These are phyloP conservation scores for Cucumis sativus DNA, from an alignment of 306 rosid genomes.

Conservation along the genomic window DNA sequence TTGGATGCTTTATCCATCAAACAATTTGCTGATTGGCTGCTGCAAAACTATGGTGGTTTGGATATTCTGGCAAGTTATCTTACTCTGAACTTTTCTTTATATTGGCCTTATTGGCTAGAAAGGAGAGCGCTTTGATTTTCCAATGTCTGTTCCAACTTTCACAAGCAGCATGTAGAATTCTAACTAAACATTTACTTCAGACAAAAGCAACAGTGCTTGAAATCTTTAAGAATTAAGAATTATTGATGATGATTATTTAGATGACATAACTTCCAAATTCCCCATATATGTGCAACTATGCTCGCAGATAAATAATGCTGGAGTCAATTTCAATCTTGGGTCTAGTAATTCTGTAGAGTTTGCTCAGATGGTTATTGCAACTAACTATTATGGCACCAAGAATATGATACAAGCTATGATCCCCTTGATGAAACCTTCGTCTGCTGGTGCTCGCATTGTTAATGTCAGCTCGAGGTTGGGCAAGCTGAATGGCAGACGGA, in stretches of 20 bases:
- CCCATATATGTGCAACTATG: background rate
- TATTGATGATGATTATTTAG: background rate
- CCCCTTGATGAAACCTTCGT: slow-evolving; percentile 71
- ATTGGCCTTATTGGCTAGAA: background rate
- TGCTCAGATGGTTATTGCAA: slow-evolving; percentile 47
- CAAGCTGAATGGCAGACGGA: slow-evolving; percentile 63
- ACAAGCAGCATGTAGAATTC: background rate
- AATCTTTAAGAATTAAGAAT: background rate
- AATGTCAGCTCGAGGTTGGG: slow-evolving; percentile 81
- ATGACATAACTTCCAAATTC: background rate
- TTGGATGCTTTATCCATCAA: slow-evolving; percentile 49
- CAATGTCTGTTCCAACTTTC: background rate
- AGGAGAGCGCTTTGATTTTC: background rate
- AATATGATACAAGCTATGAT: slow-evolving; percentile 68
- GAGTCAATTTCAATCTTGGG: slow-evolving; percentile 80
- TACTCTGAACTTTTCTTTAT: background rate
- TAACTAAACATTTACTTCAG: background rate
- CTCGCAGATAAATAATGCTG: slow-evolving; percentile 77
- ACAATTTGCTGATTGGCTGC: slow-evolving; percentile 51
- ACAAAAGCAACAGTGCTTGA: background rate
- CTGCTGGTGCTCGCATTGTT: slow-evolving; percentile 62
- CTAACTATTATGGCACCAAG: slow-evolving; percentile 69
- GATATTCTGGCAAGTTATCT: slow-evolving; percentile 52
- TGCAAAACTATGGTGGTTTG: slow-evolving; percentile 63
- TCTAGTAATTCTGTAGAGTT: slow-evolving; percentile 57